These are phyloP conservation scores for Trichoderma aggressivum DNA, from an alignment of 2,329 filamentous ascomycete species.

Conservation along the genomic window DNA sequence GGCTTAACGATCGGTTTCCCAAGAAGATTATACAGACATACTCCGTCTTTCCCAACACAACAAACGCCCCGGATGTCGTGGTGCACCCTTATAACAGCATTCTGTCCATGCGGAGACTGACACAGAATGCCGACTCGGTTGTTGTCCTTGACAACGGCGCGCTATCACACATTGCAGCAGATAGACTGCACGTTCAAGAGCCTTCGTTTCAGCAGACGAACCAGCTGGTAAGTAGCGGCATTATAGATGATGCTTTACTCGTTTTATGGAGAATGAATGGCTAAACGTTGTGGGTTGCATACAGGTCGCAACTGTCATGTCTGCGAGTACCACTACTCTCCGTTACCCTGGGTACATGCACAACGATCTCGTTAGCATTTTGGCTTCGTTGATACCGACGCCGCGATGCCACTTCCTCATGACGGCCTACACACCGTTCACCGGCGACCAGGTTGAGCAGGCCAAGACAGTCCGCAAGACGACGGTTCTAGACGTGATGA, in stretches of 20 bases:
- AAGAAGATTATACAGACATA: constrained; percentile 99
- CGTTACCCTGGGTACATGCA: constrained; percentile 99
- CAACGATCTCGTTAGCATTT: constrained; percentile 95
- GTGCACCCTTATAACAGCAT: constrained; percentile 98
- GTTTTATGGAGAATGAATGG: background rate
- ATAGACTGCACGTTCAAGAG: constrained; percentile 89
- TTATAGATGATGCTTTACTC: background rate
- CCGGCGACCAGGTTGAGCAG: constrained; percentile 91
- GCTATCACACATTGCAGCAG: constrained; percentile 87
- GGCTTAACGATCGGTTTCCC: constrained; percentile 94
- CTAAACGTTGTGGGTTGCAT: background rate
- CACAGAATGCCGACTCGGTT: constrained; percentile 95
- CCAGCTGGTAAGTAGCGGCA: constrained; percentile 62
- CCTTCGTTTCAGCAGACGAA: constrained; percentile 98
- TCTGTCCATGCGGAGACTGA: constrained; percentile 83
- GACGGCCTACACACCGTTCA: constrained; percentile 98
- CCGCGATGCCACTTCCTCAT: constrained; percentile 97
- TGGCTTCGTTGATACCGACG: constrained; percentile 92
- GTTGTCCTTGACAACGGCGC: constrained; percentile 97
- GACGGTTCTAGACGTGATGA: constrained; percentile 96
- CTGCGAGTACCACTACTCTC: constrained; percentile 91
- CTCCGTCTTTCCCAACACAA: constrained; percentile 94
- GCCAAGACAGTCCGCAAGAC: constrained; percentile 98
- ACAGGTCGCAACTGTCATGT: constrained; percentile 93
- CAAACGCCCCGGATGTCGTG: constrained; percentile 82